These are phyloP conservation scores for Sporothrix curviconia DNA, from an alignment of 2,329 filamentous ascomycete genomes.

Conservation along the genomic window DNA sequence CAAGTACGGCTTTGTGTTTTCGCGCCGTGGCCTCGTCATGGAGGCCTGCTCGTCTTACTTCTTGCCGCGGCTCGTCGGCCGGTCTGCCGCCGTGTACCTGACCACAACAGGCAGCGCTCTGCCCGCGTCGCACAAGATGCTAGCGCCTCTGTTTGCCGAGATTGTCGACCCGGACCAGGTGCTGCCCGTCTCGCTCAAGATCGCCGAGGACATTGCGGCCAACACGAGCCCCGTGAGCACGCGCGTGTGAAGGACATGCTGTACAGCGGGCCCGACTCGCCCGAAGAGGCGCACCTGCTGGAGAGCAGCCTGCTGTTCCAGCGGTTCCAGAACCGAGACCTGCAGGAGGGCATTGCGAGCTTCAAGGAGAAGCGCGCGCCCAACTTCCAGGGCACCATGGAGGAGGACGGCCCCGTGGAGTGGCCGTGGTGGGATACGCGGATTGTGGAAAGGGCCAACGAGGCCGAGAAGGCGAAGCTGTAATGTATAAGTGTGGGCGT, in stretches of 20 bases:
- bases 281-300: slow-evolving; percentile 64
- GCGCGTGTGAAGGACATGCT: slow-evolving; percentile 64
- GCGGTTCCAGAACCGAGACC: slow-evolving; percentile 51
- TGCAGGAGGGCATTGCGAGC: slow-evolving; percentile 60
- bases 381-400: slow-evolving; percentile 44
- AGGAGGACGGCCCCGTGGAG: slow-evolving; percentile 47
- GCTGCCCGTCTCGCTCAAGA: slow-evolving; percentile 51
- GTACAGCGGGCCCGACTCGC: slow-evolving; percentile 49
- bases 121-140: slow-evolving; percentile 41
- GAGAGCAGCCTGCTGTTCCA: slow-evolving; percentile 60
- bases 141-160: slow-evolving; percentile 60
- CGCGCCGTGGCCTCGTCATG: slow-evolving; percentile 62
- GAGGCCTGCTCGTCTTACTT: slow-evolving; percentile 68
- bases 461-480: slow-evolving; percentile 15
- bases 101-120: slow-evolving; percentile 62
- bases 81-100: slow-evolving; percentile 56
- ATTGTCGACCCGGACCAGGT: slow-evolving; percentile 55
- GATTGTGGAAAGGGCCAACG: slow-evolving; percentile 27
- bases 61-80: slow-evolving; percentile 62
- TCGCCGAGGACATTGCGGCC: slow-evolving; percentile 59
- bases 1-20: slow-evolving; percentile 70
- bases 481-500: no score
- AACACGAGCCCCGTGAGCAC: slow-evolving; percentile 61
- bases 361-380: slow-evolving; percentile 64
- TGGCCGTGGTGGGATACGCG: slow-evolving; percentile 65